These are phyloP conservation scores for Porcisia hertigi DNA, from an alignment of 208 protist genomes.

Conservation along the genomic window DNA sequence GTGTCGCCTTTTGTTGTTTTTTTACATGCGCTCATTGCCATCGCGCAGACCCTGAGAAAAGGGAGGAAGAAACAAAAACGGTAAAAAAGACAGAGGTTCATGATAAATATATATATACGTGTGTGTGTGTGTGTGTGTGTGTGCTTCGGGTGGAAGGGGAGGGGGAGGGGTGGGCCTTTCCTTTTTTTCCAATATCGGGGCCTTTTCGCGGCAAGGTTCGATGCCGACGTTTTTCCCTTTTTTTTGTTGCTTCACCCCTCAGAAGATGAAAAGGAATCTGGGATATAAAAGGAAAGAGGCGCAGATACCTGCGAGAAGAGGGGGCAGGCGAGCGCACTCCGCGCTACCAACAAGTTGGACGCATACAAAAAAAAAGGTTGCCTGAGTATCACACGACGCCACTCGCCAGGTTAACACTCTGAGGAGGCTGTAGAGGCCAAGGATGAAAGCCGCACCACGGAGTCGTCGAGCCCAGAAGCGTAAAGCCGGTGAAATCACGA, in stretches of 20 bases:
- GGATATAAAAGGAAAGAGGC: not conserved
- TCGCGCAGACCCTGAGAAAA: not conserved
- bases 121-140: no score
- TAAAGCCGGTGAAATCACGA: no score
- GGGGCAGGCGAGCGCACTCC: not conserved
- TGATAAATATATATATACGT: no score
- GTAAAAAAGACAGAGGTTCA: no score
- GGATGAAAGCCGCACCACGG: not conserved
- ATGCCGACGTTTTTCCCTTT: not conserved
- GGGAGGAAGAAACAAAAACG: not conserved
- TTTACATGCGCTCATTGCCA: not conserved
- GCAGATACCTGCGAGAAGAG: not conserved
- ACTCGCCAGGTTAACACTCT: not conserved
- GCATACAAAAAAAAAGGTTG: conserved; percentile 1
- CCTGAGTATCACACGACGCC: not conserved
- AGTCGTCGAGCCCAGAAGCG: no score
- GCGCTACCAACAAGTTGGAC: not conserved
- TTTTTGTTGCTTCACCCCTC: no score
- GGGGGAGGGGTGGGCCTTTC: not conserved
- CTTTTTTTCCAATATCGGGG: not conserved
- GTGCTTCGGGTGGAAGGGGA: no score
- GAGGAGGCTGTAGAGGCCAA: not conserved
- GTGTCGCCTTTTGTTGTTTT: not conserved
- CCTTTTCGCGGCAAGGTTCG: no score
- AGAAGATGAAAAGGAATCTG: not conserved